Evolutionary conservation across 2,329 filamentous ascomycete species (phyloP).

Genomic region (Nannizziopsis arthrosporioides): DNA sequence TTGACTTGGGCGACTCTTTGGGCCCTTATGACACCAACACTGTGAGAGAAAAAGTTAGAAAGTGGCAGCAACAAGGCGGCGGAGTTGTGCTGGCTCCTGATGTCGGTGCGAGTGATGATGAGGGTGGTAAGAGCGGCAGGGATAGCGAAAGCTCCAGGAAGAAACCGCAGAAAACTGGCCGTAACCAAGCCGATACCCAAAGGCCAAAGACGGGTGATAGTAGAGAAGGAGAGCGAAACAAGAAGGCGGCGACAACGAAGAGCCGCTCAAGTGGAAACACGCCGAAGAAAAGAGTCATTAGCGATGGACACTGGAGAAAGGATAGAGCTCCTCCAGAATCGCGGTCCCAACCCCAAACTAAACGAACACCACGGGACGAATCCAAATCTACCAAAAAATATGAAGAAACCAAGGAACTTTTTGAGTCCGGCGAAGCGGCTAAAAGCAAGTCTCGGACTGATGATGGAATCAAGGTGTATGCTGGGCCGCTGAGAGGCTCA

Average conservation of each 20-base stretch:
- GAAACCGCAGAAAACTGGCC: slow-evolving; percentile 13
- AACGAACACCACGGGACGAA: slow-evolving; percentile 34
- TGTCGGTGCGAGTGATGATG: slow-evolving; percentile 48
- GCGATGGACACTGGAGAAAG: slow-evolving; percentile 72
- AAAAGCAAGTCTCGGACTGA: slow-evolving; percentile 10
- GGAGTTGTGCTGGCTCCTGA: slow-evolving; percentile 52
- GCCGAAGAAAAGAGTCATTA: slow-evolving; percentile 84
- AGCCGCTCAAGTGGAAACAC: slow-evolving; percentile 42
- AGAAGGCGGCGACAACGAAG: slow-evolving; percentile 2
- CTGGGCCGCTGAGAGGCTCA: slow-evolving; percentile 18
- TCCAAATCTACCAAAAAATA: slow-evolving; percentile 28
- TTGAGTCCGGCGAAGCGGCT: slow-evolving; percentile 19
- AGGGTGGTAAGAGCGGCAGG: slow-evolving; percentile 18
- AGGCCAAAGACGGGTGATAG: neutral
- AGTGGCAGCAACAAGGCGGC: slow-evolving; percentile 73
- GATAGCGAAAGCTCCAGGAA: slow-evolving; percentile 19
- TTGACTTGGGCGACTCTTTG: slow-evolving; percentile 40
- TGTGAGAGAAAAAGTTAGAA: slow-evolving; percentile 67
- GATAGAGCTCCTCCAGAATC: slow-evolving; percentile 36
- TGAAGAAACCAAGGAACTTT: slow-evolving; percentile 19
- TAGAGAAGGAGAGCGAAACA: slow-evolving; percentile 11
- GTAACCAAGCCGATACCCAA: slow-evolving; percentile 9
- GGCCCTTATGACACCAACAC: slow-evolving; percentile 50
- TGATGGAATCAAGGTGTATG: slow-evolving; percentile 22
- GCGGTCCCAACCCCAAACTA: slow-evolving; percentile 28